Percentiles rank a stretch among this genome's conserved stretches.
Evolutionary conservation across 768 basidiomycete genomes (phyloP).

Genomic region (Paxillus involutus): DNA sequence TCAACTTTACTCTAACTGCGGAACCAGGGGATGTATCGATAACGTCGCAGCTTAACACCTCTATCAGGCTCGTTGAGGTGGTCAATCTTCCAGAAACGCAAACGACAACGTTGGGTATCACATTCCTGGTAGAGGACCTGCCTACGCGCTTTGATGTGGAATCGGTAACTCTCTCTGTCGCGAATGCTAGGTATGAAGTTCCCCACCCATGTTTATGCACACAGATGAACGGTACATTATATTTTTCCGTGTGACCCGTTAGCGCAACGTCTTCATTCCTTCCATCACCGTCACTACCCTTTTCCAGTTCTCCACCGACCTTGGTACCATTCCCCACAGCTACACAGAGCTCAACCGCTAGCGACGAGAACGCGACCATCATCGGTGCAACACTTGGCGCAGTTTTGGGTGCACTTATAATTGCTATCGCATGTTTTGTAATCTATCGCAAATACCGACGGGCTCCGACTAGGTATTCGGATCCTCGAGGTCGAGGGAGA

Average conservation of each 20-base stretch:
- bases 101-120: conserved; percentile 43
- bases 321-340: conserved; percentile 2
- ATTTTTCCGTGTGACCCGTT: neutral
- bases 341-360: conserved; percentile 5
- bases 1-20: conserved; percentile 50
- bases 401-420: conserved; percentile 10
- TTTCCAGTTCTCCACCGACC: conserved; percentile 22
- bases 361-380: conserved; percentile 8
- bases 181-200: conserved; percentile 35
- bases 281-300: conserved; percentile 22
- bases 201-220: neutral
- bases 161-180: conserved; percentile 36
- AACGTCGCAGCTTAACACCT: conserved; percentile 40
- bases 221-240: neutral
- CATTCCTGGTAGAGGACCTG: conserved; percentile 30
- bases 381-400: conserved; percentile 15
- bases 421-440: conserved; percentile 7
- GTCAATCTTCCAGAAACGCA: conserved; percentile 40
- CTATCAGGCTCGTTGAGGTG: conserved; percentile 37
- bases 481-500: neutral
- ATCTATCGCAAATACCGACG: conserved; percentile 9
- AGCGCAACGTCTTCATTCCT: conserved; percentile 29
- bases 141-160: conserved; percentile 39
- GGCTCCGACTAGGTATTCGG: neutral
- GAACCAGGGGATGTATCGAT: conserved; percentile 35